phyloP scores from a whole-genome alignment of 805 yeast genomes.

The Kazachstania bromeliacearum region DNA sequence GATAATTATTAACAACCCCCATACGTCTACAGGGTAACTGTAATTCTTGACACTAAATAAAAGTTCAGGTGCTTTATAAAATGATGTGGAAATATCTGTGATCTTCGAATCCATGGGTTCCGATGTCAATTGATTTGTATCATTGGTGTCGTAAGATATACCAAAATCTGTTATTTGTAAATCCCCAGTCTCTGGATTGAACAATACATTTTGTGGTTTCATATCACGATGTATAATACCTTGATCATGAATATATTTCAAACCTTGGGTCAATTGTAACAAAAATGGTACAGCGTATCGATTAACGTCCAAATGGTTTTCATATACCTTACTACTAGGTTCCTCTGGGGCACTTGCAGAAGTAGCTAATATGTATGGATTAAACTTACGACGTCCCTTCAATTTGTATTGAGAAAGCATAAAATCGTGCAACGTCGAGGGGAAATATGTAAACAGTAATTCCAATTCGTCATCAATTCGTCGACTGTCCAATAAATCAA shows the following conservation, averaged over 20 bases:
- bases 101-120: slow-evolving; percentile 27
- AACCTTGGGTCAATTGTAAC: slow-evolving; percentile 61
- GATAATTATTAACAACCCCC: slow-evolving; percentile 59
- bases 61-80: slow-evolving; percentile 70
- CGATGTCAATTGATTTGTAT: slow-evolving; percentile 15
- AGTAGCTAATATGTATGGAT: slow-evolving; percentile 14
- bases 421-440: slow-evolving; percentile 12
- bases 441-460: slow-evolving; percentile 13
- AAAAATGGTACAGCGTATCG: slow-evolving; percentile 39
- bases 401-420: slow-evolving; percentile 13
- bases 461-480: slow-evolving; percentile 12
- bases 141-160: slow-evolving; percentile 37
- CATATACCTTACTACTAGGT: slow-evolving; percentile 3
- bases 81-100: slow-evolving; percentile 53
- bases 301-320: slow-evolving; percentile 16
- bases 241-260: slow-evolving; percentile 73
- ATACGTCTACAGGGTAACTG: slow-evolving; percentile 50
- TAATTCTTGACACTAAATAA: slow-evolving; percentile 52
- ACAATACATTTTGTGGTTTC: slow-evolving; percentile 73
- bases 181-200: slow-evolving; percentile 25
- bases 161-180: slow-evolving; percentile 67
- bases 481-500: slow-evolving; percentile 12
- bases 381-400: slow-evolving; percentile 6
- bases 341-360: neutral
- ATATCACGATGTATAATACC: slow-evolving; percentile 92